Evolutionary conservation across 2,329 filamentous ascomycete genomes (phyloP).

Genomic region (Aspergillus sp.): DNA sequence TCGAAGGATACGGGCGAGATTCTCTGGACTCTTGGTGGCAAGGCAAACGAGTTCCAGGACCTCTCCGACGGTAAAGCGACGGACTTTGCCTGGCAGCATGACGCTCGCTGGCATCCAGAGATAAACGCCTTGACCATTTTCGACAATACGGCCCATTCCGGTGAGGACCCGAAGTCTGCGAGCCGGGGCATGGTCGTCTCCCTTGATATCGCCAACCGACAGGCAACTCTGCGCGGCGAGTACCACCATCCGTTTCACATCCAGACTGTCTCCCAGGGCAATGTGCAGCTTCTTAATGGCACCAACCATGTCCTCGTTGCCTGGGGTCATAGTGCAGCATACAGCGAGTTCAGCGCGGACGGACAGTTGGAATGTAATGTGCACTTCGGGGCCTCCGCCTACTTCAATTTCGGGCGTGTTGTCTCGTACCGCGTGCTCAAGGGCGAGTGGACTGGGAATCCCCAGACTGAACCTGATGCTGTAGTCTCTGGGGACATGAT

Average conservation of each 20-base stretch:
- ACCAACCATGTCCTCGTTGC: slow-evolving; percentile 50
- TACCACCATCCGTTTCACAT: slow-evolving; percentile 3
- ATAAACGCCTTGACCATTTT: slow-evolving; percentile 24
- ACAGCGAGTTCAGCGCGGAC: slow-evolving; percentile 45
- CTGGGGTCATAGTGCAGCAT: slow-evolving; percentile 53
- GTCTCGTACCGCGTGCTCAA: slow-evolving; percentile 60
- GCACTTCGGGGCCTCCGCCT: slow-evolving; percentile 46
- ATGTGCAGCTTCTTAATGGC: slow-evolving; percentile 17
- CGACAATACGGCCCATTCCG: slow-evolving; percentile 26
- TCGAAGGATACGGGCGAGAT: slow-evolving; percentile 19
- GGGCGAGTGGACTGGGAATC: slow-evolving; percentile 52
- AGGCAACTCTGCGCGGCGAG: slow-evolving; percentile 35
- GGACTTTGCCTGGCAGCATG: slow-evolving; percentile 30
- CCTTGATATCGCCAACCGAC: slow-evolving; percentile 50
- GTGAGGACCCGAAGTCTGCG: slow-evolving; percentile 10
- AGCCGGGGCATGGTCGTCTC: slow-evolving; percentile 23
- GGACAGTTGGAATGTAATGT: slow-evolving; percentile 27
- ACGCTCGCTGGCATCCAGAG: slow-evolving; percentile 28
- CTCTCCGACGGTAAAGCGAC: slow-evolving; percentile 23
- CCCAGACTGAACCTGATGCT: slow-evolving; percentile 38
- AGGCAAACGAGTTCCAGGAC: slow-evolving; percentile 29
- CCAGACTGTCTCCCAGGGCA: slow-evolving; percentile 13
- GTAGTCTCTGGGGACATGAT: slow-evolving; percentile 16
- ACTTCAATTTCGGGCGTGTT: slow-evolving; percentile 47
- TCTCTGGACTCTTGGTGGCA: slow-evolving; percentile 31